Base-by-base conservation (phyloP, 1,284 basidiomycete species). In the Marasmius oreades region DNA sequence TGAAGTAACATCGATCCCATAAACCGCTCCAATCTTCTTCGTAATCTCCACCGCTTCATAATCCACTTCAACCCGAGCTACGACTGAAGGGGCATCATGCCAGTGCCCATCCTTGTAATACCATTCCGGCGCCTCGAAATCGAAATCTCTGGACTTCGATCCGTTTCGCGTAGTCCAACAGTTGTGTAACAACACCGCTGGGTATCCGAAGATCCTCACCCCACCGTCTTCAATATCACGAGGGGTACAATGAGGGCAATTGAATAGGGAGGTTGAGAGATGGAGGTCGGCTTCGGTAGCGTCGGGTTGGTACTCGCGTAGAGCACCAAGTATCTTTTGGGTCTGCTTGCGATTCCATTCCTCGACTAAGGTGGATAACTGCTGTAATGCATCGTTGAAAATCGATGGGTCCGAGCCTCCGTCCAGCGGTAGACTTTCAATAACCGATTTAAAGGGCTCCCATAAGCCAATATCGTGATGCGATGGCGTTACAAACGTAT, bases 211-310 rank as follows among this genome's bases (percentile, higher is more conserved):
- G 56, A 82, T 77, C 82, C 28, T 84, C 88, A 67, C 91, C 92
- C 73, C 91, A n/a, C n/a, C n/a, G n/a, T n/a, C n/a, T n/a, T n/a
- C n/a, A n/a, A n/a, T n/a, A n/a, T n/a, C n/a, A n/a, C 91, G 74
- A 91, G 89, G 89, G 89, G 67, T 91, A 88, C 20, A 92, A 71
- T 77, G 90, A 86, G 59, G 5, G 26, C 47, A 50, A 4, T 16
- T 26, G 31, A 50, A 50, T 11, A 50, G 20, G 18, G 47, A 31
- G 16, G 47, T 50, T 4, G 12, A 50, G 26, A 33, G 24, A 8
- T 31, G 16, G 26, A 50, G 47, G 28, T 50, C 47, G 10, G 24
- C n/a, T 50, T 50, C 47, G 47, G 47, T 50, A 2, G 47, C 47
- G 6, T 50, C 26, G 5, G 47, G 26, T 31, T n/a, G 23, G 26